Conservation (phyloP, 495 filamentous ascomycete genomes). For the Pseudotulostoma volvatum region DNA sequence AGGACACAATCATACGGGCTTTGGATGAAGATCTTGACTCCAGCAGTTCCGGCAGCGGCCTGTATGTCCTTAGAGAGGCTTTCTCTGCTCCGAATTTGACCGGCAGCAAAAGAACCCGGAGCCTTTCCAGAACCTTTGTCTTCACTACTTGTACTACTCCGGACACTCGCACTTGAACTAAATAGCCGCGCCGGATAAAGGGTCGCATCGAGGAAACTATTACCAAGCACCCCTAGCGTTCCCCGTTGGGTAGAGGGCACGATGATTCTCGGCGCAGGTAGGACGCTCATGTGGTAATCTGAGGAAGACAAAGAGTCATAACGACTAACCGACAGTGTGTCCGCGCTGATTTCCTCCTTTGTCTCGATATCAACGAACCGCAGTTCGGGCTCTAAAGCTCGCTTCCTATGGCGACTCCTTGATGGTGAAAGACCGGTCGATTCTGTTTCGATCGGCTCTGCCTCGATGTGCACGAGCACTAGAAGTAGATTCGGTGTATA, state of each 20-base stretch:
- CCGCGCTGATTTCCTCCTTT: constrained; percentile 62
- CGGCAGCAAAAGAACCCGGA: constrained; percentile 26
- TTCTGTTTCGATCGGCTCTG: constrained; percentile 37
- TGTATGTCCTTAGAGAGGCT: constrained; percentile 24
- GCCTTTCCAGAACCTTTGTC: constrained; percentile 32
- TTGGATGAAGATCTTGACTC: constrained; percentile 86
- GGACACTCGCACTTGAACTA: constrained; percentile 70
- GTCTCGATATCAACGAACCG: constrained; percentile 76
- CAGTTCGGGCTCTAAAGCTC: constrained; percentile 70
- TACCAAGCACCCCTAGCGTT: constrained; percentile 47
- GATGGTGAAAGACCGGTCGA: constrained; percentile 17
- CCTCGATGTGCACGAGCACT: constrained; percentile 75
- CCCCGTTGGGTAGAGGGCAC: constrained; percentile 45
- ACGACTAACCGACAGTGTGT: constrained; percentile 65
- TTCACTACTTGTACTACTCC: constrained; percentile 49
- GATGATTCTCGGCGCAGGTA: constrained; percentile 54
- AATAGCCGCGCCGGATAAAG: constrained; percentile 73
- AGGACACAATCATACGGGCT: constrained; percentile 91
- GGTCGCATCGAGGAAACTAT: constrained; percentile 60
- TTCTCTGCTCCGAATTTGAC: constrained; percentile 14
- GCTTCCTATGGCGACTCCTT: constrained; percentile 47
- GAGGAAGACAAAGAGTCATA: constrained; percentile 74
- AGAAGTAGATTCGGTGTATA: constrained; percentile 86
- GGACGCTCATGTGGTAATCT: constrained; percentile 77
- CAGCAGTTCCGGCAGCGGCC: constrained; percentile 37